Evolutionary conservation across 768 basidiomycete species (phyloP), one percentile per base, ranked within the genome.

Genomic region (Lactarius pseudohatsudake): DNA sequence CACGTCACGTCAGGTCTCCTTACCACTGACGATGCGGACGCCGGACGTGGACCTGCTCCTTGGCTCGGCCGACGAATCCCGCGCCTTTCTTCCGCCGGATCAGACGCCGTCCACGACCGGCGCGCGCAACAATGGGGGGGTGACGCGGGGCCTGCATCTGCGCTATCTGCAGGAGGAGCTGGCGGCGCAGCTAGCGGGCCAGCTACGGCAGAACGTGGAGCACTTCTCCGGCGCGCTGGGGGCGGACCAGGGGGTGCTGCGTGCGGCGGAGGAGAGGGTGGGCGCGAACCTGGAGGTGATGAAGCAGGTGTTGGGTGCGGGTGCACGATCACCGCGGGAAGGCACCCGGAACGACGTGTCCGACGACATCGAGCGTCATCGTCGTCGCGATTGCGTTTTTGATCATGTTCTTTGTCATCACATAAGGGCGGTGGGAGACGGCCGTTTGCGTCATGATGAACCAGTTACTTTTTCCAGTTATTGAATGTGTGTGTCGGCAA

Each of bases 121-220:
- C 36, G 15, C 38, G 50, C 9, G 50, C n/a, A 38, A 38, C n/a
- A 38, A 38, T 11, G 0, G 61, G 68, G 26, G 69, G 67, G 75
- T 9, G 62, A 74, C 2, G 69, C 72, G 36, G 36, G 36, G 36
- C 11, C 34, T 34, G 34, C 34, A 8, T 34, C 34, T 34, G 34
- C 34, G 34, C 34, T 34, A n/a, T 1, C 34, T 34, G 34, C 9
- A 34, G 34, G 34, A 34, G 8, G 34, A 10, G 34, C 34, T 34
- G 9, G 34, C 34, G 34, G 9, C 34, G 34, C 34, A 34, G 8
- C 34, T 34, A 11, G 36, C 94, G 1, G 80, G 86, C 20, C 92
- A 94, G 73, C 85, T 98, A 57, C 92, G 90, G 72, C 11, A 84
- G 30, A 96, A 96, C 71, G 87, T 93, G 0, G 74, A 88, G 0